These are phyloP conservation scores for Penicillium occitanis DNA, from an alignment of 2,329 filamentous ascomycete species.

Conservation along the genomic window DNA sequence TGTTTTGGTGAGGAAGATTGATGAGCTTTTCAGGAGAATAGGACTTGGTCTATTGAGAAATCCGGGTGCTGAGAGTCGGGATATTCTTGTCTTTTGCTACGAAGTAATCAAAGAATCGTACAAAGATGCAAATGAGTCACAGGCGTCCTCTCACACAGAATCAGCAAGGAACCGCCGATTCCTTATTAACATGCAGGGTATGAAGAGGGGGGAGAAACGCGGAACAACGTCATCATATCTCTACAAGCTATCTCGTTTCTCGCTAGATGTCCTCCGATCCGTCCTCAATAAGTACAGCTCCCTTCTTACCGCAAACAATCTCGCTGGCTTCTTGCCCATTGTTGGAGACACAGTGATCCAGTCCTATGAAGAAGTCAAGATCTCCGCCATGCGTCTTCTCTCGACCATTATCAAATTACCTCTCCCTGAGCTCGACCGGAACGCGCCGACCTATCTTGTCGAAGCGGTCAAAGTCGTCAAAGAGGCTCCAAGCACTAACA, in stretches of 20 bases:
- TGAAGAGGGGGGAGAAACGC: constrained; percentile 70
- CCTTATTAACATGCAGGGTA: constrained; percentile 72
- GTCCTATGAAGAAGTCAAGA: constrained; percentile 88
- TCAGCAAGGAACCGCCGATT: constrained; percentile 56
- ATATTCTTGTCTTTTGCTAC: constrained; percentile 91
- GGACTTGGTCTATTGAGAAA: constrained; percentile 82
- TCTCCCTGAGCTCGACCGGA: constrained; percentile 66
- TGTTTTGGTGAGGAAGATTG: constrained; percentile 82
- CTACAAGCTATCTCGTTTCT: constrained; percentile 85
- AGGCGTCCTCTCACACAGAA: constrained; percentile 1
- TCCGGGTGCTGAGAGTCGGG: constrained; percentile 70
- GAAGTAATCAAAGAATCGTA: constrained; percentile 89
- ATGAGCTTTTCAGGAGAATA: constrained; percentile 81
- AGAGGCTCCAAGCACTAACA: constrained; percentile 72
- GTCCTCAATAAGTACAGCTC: constrained; percentile 83
- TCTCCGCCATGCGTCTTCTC: constrained; percentile 81
- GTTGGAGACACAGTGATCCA: constrained; percentile 82
- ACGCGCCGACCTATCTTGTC: constrained; percentile 74
- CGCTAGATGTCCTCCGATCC: constrained; percentile 80
- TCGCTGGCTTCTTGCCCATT: constrained; percentile 83
- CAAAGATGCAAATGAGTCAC: constrained; percentile 46
- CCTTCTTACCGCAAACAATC: constrained; percentile 74
- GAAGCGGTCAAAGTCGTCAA: constrained; percentile 83
- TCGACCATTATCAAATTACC: constrained; percentile 82
- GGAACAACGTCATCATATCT: constrained; percentile 74